A percentile compares a stretch with the other conserved stretches of the same genome.
Conservation (phyloP, 2,329 filamentous ascomycete species). For the Tolypocladium amazonense region DNA sequence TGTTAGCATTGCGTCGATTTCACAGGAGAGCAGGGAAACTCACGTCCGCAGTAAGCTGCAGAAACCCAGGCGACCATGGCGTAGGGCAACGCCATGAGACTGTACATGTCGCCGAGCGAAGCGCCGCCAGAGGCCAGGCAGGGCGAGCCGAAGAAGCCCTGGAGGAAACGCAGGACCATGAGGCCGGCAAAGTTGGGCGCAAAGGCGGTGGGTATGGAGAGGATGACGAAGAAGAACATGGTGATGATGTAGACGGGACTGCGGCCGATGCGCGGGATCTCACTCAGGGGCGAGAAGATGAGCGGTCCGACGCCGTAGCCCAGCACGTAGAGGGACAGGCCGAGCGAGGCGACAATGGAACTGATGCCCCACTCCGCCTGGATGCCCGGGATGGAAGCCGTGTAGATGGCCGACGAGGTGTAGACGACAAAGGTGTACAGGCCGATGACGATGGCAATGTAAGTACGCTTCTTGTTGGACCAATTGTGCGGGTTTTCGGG, state of each 20-base stretch:
- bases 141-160: constrained; percentile 56
- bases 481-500: constrained; percentile 46
- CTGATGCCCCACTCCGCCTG: constrained; percentile 42
- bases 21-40: constrained; percentile 6
- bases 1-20: constrained; percentile 3
- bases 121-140: constrained; percentile 50
- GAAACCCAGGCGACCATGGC: constrained; percentile 49
- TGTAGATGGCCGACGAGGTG: constrained; percentile 36
- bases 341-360: constrained; percentile 40
- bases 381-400: constrained; percentile 34
- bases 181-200: constrained; percentile 53
- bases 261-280: constrained; percentile 56
- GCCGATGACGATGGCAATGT: constrained; percentile 34
- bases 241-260: constrained; percentile 59
- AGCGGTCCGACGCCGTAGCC: constrained; percentile 55
- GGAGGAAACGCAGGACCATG: constrained; percentile 52
- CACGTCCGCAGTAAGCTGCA: constrained; percentile 36
- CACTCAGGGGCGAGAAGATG: constrained; percentile 54
- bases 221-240: constrained; percentile 57
- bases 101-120: constrained; percentile 42
- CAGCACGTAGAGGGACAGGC: constrained; percentile 52
- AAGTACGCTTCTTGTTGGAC: constrained; percentile 29
- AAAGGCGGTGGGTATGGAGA: constrained; percentile 54
- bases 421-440: constrained; percentile 53
- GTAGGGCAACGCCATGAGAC: constrained; percentile 43